These are phyloP conservation scores for Elsinoe necatrix DNA, from an alignment of 2,329 filamentous ascomycete genomes.

Conservation along the genomic window DNA sequence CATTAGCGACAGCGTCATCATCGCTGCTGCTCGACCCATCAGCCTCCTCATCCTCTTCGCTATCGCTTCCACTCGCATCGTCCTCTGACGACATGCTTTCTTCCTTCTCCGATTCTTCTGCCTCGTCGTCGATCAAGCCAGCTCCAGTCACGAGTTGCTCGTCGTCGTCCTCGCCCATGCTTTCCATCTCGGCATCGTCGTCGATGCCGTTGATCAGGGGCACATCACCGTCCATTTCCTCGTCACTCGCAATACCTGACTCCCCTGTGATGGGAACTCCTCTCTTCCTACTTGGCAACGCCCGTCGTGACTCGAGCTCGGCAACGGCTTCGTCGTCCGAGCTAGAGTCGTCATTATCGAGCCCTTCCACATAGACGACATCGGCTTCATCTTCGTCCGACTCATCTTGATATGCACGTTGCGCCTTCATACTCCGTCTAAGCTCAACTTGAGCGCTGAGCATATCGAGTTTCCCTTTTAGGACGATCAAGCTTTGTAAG, in stretches of 20 bases:
- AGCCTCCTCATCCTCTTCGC: conserved; percentile 35
- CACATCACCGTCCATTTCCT: conserved; percentile 18
- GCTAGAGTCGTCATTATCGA: conserved; percentile 53
- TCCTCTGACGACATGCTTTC: conserved; percentile 41
- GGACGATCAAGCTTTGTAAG: conserved; percentile 68
- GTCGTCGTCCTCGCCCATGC: conserved; percentile 16
- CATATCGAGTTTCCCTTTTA: conserved; percentile 95
- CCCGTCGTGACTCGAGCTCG: not conserved
- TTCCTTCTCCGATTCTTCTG: conserved; percentile 40
- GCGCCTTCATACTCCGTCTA: conserved; percentile 56
- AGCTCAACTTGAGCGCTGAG: conserved; percentile 81
- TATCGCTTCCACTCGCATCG: conserved; percentile 33
- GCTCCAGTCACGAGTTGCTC: conserved; percentile 26
- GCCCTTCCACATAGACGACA: conserved; percentile 80
- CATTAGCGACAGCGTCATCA: conserved; percentile 14
- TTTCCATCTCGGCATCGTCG: conserved; percentile 18
- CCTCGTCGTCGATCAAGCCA: conserved; percentile 44
- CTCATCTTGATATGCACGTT: conserved; percentile 44
- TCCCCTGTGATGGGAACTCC: conserved; percentile 23
- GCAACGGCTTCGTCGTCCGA: conserved; percentile 46
- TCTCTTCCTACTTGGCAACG: conserved; percentile 14
- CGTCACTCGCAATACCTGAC: conserved; percentile 22
- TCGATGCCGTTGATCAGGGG: conserved; percentile 19
- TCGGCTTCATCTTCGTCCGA: conserved; percentile 60
- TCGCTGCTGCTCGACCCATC: conserved; percentile 22